Evolutionary conservation across 2,329 filamentous ascomycete genomes (phyloP).

Genomic region (Clonostachys chloroleuca): DNA sequence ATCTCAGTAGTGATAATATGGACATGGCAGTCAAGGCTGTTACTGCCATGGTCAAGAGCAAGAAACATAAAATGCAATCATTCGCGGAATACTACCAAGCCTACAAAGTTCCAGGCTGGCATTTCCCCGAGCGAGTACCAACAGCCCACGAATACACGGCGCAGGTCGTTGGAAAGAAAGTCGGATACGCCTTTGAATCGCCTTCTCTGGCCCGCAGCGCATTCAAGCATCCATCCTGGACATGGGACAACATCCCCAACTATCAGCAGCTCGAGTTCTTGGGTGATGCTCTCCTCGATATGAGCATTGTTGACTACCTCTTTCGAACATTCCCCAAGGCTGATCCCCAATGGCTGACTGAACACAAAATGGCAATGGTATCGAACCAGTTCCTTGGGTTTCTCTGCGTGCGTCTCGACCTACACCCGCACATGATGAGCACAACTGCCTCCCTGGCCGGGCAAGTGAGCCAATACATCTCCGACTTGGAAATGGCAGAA

Average conservation of each 20-base stretch:
- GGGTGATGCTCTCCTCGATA: constrained; percentile 81
- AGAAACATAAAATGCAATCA: constrained; percentile 62
- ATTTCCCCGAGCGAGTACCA: constrained; percentile 57
- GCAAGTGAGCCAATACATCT: constrained; percentile 49
- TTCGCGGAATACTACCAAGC: constrained; percentile 71
- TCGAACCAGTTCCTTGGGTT: constrained; percentile 91
- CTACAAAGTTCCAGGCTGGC: constrained; percentile 70
- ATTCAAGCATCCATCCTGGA: constrained; percentile 69
- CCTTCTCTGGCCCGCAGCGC: constrained; percentile 70
- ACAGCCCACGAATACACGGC: constrained; percentile 30
- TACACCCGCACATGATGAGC: constrained; percentile 68
- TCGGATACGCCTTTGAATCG: constrained; percentile 70
- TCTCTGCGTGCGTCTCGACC: constrained; percentile 71
- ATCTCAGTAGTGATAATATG: constrained; percentile 46
- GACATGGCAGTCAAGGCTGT: constrained; percentile 60
- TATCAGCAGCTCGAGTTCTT: constrained; percentile 82
- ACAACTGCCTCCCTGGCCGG: constrained; percentile 35
- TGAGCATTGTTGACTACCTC: constrained; percentile 73
- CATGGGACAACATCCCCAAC: constrained; percentile 28
- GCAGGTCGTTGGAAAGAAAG: constrained; percentile 52
- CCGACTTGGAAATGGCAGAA: constrained; percentile 48
- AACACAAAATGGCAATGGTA: constrained; percentile 99
- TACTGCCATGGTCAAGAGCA: constrained; percentile 63
- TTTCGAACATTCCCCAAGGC: constrained; percentile 72
- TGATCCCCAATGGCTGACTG: constrained; percentile 94